These are phyloP conservation scores for Inga leiocalycina DNA, from an alignment of 306 rosid genomes.

Conservation along the genomic window DNA sequence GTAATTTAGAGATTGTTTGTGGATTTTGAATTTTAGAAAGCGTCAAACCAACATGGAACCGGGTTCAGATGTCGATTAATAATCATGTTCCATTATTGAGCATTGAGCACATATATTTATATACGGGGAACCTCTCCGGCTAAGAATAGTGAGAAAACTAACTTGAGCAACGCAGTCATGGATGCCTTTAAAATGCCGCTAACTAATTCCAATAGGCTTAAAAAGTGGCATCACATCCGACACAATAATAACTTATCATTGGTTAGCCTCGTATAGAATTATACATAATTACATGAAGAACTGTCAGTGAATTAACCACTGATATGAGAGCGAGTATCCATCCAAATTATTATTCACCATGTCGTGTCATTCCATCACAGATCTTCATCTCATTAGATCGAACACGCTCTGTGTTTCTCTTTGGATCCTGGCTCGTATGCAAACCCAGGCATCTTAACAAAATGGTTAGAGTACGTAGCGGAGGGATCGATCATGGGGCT, in stretches of 20 bases:
- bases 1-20: too few species aligned
- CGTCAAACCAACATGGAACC: too few species aligned
- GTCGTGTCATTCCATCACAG: background rate
- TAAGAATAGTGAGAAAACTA: too few species aligned
- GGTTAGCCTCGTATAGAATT: background rate
- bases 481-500: conserved; percentile 13
- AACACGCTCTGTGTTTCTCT: background rate
- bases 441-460: background rate
- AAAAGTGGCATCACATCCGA: background rate
- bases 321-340: background rate
- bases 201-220: background rate
- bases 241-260: background rate
- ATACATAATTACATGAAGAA: background rate
- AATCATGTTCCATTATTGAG: too few species aligned
- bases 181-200: background rate
- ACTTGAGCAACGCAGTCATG: too few species aligned
- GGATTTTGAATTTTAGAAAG: too few species aligned
- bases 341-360: background rate
- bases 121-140: too few species aligned
- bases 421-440: background rate
- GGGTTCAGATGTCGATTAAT: too few species aligned
- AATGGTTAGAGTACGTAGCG: background rate
- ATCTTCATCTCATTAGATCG: background rate
- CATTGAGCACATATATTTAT: too few species aligned
- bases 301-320: background rate